Evolutionary conservation across 345 rosid species (phyloP).

Genomic region (Anacardium occidentale): DNA sequence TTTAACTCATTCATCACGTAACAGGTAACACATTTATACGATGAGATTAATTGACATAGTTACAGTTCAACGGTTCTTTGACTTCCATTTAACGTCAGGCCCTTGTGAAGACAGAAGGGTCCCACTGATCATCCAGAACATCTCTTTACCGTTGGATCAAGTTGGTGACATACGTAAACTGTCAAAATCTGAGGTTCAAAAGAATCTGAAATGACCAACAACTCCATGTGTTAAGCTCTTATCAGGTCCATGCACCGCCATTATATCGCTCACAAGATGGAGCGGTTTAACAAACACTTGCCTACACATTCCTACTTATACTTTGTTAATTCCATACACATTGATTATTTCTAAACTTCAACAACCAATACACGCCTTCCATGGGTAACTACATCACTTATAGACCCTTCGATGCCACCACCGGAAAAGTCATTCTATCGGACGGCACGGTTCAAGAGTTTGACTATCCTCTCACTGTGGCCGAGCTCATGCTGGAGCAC

Average conservation of each 20-base stretch:
- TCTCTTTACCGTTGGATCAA: constrained; percentile 34
- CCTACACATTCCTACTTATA: constrained; percentile 10
- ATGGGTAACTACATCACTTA: constrained; percentile 57
- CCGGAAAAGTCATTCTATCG: constrained; percentile 56
- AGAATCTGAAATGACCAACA: constrained; percentile 24
- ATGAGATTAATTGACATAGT: constrained; percentile 25
- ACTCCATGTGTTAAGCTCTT: constrained; percentile 28
- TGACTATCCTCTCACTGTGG: constrained; percentile 52
- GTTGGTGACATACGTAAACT: not conserved
- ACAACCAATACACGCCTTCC: not conserved
- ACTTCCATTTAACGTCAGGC: constrained; percentile 24
- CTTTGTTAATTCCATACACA: not conserved
- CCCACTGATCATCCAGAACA: not conserved
- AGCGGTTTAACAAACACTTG: constrained; percentile 69
- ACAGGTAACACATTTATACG: not conserved
- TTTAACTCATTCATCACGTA: constrained; percentile 10
- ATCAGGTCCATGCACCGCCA: constrained; percentile 41
- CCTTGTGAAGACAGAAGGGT: not conserved
- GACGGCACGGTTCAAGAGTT: constrained; percentile 58
- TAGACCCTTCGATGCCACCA: constrained; percentile 21
- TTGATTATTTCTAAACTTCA: not conserved
- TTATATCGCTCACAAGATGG: constrained; percentile 46
- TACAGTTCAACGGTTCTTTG: constrained; percentile 54
- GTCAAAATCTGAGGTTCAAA: not conserved
- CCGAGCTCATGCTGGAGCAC: constrained; percentile 79